A percentile compares a stretch with the other conserved stretches of the same genome.
Conservation (phyloP, 305 asterid genomes). For the Galium porrigens region DNA sequence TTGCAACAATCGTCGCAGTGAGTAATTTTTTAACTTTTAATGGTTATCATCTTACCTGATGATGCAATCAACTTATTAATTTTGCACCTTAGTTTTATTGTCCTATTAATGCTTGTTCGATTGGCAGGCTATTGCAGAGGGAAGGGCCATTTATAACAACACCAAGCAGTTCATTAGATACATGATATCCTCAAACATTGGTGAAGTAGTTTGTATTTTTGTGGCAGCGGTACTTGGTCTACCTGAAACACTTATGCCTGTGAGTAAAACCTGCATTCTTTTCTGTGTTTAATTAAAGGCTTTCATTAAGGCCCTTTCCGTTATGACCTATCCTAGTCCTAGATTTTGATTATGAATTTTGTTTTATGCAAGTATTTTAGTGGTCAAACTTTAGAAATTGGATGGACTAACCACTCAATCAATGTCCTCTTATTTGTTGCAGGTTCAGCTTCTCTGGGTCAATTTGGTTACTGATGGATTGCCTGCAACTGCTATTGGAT, state of each 20-base stretch:
- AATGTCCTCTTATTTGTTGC: constrained; percentile 21
- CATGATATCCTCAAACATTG: constrained; percentile 97
- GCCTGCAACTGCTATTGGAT: constrained; percentile 99
- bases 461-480: constrained; percentile 96
- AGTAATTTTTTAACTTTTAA: constrained; percentile 22
- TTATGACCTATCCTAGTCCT: background rate
- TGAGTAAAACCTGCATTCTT: constrained; percentile 25
- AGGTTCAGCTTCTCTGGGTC: constrained; percentile 99
- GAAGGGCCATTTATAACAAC: constrained; percentile 94
- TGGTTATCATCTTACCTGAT: constrained; percentile 8
- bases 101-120: constrained; percentile 12
- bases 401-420: background rate
- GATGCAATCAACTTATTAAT: background rate
- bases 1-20: constrained; percentile 95
- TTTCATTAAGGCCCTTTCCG: background rate
- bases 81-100: constrained; percentile 13
- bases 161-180: constrained; percentile 96
- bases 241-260: constrained; percentile 97
- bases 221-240: constrained; percentile 96
- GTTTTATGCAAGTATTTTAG: background rate
- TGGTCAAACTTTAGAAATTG: background rate
- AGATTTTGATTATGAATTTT: background rate
- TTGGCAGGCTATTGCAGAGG: constrained; percentile 97
- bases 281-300: background rate
- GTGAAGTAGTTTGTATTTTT: constrained; percentile 97